A percentile compares a stretch with the other conserved stretches of the same genome.
These are phyloP conservation scores for Pichia cabralensis DNA, from an alignment of 805 yeast species.

Conservation along the genomic window DNA sequence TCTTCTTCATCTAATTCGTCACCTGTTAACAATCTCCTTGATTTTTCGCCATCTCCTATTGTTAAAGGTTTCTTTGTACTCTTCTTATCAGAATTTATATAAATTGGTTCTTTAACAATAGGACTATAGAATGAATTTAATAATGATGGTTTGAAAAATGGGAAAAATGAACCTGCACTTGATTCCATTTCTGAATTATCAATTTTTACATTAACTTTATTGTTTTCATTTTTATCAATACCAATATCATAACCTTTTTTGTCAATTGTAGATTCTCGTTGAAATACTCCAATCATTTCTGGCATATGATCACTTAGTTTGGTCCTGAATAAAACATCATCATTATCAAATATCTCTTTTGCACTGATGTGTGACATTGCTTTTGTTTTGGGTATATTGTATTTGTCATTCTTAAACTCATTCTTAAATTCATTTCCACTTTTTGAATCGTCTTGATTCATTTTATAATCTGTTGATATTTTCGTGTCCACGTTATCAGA, in stretches of 20 bases:
- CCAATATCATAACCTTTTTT: background rate
- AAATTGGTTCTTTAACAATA: slow-evolving; percentile 17
- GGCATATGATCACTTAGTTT: slow-evolving; percentile 59
- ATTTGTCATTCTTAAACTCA: background rate
- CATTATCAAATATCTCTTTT: slow-evolving; percentile 5
- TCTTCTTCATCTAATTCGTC: background rate
- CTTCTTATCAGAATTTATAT: no score
- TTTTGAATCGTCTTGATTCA: no score
- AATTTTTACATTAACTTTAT: no score
- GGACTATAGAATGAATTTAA: slow-evolving; percentile 19
- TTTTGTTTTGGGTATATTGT: background rate
- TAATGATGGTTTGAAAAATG: slow-evolving; percentile 10
- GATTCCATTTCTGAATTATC: no score
- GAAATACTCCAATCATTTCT: slow-evolving; percentile 53
- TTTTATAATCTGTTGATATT: no score
- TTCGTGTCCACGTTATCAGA: no score
- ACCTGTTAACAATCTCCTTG: no score
- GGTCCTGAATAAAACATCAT: slow-evolving; percentile 22
- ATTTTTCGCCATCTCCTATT: no score
- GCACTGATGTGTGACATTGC: slow-evolving; percentile 3
- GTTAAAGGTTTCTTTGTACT: no score
- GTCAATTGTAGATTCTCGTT: slow-evolving; percentile 28
- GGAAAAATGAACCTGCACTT: slow-evolving; percentile 2
- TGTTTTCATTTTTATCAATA: background rate
- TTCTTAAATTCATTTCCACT: no score